Evolutionary conservation across 2,329 filamentous ascomycete species (phyloP).

Genomic region (Proliferodiscus dingleyae): DNA sequence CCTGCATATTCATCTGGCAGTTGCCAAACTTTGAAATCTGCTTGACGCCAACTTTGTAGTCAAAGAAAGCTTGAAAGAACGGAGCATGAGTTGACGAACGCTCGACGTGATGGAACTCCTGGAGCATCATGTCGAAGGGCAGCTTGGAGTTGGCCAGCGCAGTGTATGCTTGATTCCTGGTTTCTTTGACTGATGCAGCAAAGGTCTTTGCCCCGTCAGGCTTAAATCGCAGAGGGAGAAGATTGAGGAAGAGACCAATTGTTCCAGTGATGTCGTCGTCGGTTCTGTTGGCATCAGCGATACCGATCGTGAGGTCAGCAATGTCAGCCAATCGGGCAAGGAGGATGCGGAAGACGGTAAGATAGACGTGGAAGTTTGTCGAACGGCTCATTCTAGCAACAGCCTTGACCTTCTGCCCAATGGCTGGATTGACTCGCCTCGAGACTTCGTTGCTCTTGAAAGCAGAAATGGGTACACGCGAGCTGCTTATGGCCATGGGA

Average conservation of each 20-base stretch:
- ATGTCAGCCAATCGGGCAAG: constrained; percentile 33
- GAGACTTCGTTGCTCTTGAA: constrained; percentile 19
- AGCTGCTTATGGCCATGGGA: constrained; percentile 24
- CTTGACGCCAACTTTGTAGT: constrained; percentile 20
- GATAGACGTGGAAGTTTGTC: constrained; percentile 40
- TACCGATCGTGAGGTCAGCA: constrained; percentile 42
- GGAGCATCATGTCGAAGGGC: constrained; percentile 14
- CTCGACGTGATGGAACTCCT: constrained; percentile 9
- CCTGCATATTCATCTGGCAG: constrained; percentile 16
- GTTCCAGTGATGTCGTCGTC: constrained; percentile 32
- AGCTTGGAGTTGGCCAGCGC: constrained; percentile 15
- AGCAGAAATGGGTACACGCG: constrained; percentile 19
- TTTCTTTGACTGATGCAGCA: constrained; percentile 26
- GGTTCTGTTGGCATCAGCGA: constrained; percentile 39
- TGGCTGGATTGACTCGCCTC: constrained; percentile 13
- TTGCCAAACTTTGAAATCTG: constrained; percentile 20
- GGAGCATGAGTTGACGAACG: constrained; percentile 14
- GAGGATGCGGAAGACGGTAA: constrained; percentile 37
- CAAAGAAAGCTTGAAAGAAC: constrained; percentile 16
- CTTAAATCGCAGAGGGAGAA: constrained; percentile 41
- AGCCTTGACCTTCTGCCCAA: constrained; percentile 14
- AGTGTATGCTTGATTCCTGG: constrained; percentile 10
- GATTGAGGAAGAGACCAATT: constrained; percentile 45
- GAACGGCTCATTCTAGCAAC: background rate
- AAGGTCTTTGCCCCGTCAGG: constrained; percentile 25